Evolutionary conservation across 441 rosid species (phyloP), one percentile per base, ranked within the genome.

Genomic region (Bocquillonia castaneifolia): DNA sequence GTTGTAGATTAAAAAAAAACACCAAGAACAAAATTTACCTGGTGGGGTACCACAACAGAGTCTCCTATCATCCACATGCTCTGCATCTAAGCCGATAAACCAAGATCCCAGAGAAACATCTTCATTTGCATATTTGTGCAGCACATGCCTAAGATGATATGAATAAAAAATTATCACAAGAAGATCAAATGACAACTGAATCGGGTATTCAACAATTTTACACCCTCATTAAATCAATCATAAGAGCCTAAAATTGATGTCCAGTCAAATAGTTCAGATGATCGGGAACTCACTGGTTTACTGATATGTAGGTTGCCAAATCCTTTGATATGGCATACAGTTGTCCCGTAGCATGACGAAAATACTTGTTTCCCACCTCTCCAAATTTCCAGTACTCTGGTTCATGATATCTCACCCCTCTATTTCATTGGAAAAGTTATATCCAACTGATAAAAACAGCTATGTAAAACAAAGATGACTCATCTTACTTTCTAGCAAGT

Each of bases 341-440:
- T 73, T 93, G 97, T 48, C 98, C 98, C 0, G 96, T 83, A 28
- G 98, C 98, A 67, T 91, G 98, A 15, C 92, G 93, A 55, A 93
- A 90, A 71, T 93, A 90, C 61, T 71, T 87, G 84, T 91, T 92
- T 5, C 96, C 97, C 6, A 66, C 48, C 66, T 76, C 86, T 36
- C 98, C 97, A 53, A 91, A 93, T 79, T 91, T 93, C 97, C 97
- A 93, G 69, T 80, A 79, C 77, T 93, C 96, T 0, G 96, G 97
- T 70, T 93, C 97, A 64, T 89, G 84, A 78, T 93, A 93, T 81
- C 78, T 91, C 72, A 86, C 90, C 45, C 88, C 90, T 72, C 97
- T 93, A 72, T 72, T 68, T 36, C 79, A 70, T n/a, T 18, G 28
- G 25, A 68, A 53, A 68, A 20, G 66, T 67, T 48, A 56, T 59